A percentile compares a stretch with the other conserved stretches of the same genome.
These are phyloP conservation scores for Blastobotrys parvus DNA, from an alignment of 805 yeast genomes.

Conservation along the genomic window DNA sequence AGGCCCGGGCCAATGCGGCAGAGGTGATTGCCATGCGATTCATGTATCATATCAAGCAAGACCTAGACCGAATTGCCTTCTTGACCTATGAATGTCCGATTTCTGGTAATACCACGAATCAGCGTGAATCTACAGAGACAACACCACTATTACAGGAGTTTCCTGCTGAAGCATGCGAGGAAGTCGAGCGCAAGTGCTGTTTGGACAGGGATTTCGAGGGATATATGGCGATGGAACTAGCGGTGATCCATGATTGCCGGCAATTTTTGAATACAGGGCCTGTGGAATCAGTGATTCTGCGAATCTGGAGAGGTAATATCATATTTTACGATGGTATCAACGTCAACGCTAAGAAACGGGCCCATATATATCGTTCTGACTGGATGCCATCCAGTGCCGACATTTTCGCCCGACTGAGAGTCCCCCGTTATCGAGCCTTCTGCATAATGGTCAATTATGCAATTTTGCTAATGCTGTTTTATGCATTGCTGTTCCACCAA, in stretches of 20 bases:
- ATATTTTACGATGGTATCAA: conserved; percentile 28
- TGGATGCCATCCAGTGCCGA: neutral
- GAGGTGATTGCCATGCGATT: conserved; percentile 25
- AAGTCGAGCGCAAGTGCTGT: conserved; percentile 1
- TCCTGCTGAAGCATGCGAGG: neutral
- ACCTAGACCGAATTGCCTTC: conserved; percentile 12
- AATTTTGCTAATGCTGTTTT: conserved; percentile 22
- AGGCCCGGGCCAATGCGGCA: conserved; percentile 25
- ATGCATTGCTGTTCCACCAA: conserved; percentile 18
- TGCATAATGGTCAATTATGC: conserved; percentile 25
- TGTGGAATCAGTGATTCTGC: conserved; percentile 21
- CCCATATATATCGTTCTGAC: conserved; percentile 14
- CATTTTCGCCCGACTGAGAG: conserved; percentile 25
- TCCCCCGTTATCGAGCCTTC: conserved; percentile 24
- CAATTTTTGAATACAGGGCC: conserved; percentile 23
- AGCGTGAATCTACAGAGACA: conserved; percentile 1
- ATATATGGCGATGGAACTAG: conserved; percentile 11
- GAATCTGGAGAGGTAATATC: conserved; percentile 28
- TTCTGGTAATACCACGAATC: neutral
- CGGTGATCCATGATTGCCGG: conserved; percentile 16
- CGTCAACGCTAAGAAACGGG: conserved; percentile 18
- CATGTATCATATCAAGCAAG: conserved; percentile 19
- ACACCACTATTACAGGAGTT: conserved; percentile 4
- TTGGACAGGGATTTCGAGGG: neutral
- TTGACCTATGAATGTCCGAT: conserved; percentile 12